phyloP scores from a whole-genome alignment of 192 early-diverging fungal genomes.

The Chytriomyces confervae region DNA sequence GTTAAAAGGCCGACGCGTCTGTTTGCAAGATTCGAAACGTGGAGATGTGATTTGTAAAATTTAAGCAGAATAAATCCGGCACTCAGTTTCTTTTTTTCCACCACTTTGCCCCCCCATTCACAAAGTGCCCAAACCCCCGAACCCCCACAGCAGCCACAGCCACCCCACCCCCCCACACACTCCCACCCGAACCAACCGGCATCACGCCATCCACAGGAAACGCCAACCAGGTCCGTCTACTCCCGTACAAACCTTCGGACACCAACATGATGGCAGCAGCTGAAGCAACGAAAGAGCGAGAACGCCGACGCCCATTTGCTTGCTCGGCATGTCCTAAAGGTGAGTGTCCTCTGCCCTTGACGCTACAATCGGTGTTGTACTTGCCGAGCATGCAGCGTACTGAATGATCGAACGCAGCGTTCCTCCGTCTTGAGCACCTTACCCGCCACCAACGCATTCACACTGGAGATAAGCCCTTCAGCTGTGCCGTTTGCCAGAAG shows the following conservation, averaged over 20 bases:
- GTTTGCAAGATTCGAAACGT: too few relatives aligned
- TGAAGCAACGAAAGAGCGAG: background rate
- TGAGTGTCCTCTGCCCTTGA: background rate
- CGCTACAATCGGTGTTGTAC: background rate
- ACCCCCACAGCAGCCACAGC: too few relatives aligned
- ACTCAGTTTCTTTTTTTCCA: too few relatives aligned
- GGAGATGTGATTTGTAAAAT: too few relatives aligned
- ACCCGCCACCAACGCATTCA: conserved; percentile 87
- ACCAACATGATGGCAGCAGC: too few relatives aligned
- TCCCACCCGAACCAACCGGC: background rate
- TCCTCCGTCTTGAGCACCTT: conserved; percentile 85
- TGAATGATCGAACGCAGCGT: conserved; percentile 37
- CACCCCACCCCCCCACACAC: background rate
- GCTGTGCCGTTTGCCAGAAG: conserved; percentile 80
- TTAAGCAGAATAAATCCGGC: too few relatives aligned
- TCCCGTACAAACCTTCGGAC: background rate
- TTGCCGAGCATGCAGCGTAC: background rate
- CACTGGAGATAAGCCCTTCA: conserved; percentile 85
- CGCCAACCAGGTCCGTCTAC: too few relatives aligned
- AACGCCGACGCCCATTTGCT: background rate
- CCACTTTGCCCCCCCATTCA: too few relatives aligned
- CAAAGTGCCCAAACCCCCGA: too few relatives aligned
- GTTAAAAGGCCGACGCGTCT: too few relatives aligned
- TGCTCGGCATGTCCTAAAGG: conserved; percentile 1
- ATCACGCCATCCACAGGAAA: too few relatives aligned